phyloP scores from a whole-genome alignment of 805 yeast genomes.

The Saturnispora dispora region DNA sequence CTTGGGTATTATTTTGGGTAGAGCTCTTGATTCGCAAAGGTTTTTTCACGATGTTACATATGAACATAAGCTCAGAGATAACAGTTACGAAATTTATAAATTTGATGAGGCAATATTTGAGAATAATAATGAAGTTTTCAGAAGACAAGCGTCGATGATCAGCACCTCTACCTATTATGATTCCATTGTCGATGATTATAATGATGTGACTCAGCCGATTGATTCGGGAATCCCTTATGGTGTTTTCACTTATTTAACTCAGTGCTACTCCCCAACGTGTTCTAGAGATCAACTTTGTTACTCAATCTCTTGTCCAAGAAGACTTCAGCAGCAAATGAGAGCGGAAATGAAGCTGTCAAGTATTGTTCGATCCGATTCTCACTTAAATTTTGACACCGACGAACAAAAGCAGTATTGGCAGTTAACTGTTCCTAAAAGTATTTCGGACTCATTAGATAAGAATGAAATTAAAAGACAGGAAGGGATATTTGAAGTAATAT shows the following conservation, averaged over 20 bases:
- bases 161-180: conserved; percentile 16
- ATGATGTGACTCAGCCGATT: not conserved
- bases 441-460: conserved; percentile 72
- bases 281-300: conserved; percentile 82
- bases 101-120: conserved; percentile 47
- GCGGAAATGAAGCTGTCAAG: conserved; percentile 82
- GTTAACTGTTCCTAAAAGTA: conserved; percentile 73
- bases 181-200: conserved; percentile 9
- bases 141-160: conserved; percentile 22
- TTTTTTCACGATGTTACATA: conserved; percentile 93
- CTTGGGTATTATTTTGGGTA: conserved; percentile 77
- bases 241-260: conserved; percentile 84
- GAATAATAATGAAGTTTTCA: conserved; percentile 15
- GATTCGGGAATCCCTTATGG: conserved; percentile 44
- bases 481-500: conserved; percentile 84
- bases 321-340: conserved; percentile 92
- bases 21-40: conserved; percentile 90
- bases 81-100: conserved; percentile 78
- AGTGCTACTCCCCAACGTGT: conserved; percentile 96
- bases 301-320: conserved; percentile 91
- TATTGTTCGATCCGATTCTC: conserved; percentile 63
- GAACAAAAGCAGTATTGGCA: conserved; percentile 88
- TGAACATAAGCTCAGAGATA: conserved; percentile 86
- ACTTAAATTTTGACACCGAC: conserved; percentile 62
- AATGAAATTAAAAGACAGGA: conserved; percentile 90